Conservation (phyloP, 257 asterid genomes). For the Petrea volubilis region DNA sequence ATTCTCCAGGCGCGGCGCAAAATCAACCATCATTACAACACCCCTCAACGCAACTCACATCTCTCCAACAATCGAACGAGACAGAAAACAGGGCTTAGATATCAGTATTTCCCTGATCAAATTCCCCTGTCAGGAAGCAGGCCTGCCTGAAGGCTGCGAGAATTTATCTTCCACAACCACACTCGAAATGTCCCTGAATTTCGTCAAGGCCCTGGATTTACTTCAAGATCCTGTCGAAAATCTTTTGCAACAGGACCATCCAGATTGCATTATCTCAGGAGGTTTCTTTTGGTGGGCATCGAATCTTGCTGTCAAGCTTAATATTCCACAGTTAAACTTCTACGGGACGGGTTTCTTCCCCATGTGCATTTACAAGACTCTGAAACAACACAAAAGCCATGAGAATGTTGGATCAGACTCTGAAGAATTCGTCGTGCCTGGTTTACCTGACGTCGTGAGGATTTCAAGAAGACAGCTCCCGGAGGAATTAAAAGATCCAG, state of each 20-base stretch:
- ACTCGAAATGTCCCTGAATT: slow-evolving; percentile 20
- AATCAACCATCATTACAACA: slow-evolving; percentile 37
- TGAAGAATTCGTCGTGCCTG: slow-evolving; percentile 39
- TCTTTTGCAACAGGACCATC: slow-evolving; percentile 21
- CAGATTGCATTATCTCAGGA: slow-evolving; percentile 36
- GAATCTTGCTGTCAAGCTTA: slow-evolving; percentile 24
- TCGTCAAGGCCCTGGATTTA: slow-evolving; percentile 30
- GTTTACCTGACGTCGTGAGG: slow-evolving; percentile 28
- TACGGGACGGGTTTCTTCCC: slow-evolving; percentile 40
- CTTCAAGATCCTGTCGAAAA: slow-evolving; percentile 26
- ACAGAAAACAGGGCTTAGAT: slow-evolving; percentile 18
- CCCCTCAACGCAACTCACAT: slow-evolving; percentile 27
- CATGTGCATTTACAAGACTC: background rate
- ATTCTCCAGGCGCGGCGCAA: slow-evolving; percentile 30
- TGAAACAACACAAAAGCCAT: slow-evolving; percentile 26
- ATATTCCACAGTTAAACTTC: slow-evolving; percentile 29
- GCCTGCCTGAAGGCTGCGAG: slow-evolving; percentile 46
- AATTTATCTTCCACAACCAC: slow-evolving; percentile 34
- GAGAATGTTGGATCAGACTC: slow-evolving; percentile 27
- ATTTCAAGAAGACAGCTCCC: slow-evolving; percentile 17
- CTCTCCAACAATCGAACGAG: slow-evolving; percentile 28
- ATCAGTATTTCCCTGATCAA: slow-evolving; percentile 25
- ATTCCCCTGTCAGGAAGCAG: slow-evolving; percentile 32
- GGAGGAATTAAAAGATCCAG: background rate
- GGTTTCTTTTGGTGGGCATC: slow-evolving; percentile 35